These are phyloP conservation scores for Cystofilobasidium capitatum DNA, from an alignment of 768 basidiomycete species.

Conservation along the genomic window DNA sequence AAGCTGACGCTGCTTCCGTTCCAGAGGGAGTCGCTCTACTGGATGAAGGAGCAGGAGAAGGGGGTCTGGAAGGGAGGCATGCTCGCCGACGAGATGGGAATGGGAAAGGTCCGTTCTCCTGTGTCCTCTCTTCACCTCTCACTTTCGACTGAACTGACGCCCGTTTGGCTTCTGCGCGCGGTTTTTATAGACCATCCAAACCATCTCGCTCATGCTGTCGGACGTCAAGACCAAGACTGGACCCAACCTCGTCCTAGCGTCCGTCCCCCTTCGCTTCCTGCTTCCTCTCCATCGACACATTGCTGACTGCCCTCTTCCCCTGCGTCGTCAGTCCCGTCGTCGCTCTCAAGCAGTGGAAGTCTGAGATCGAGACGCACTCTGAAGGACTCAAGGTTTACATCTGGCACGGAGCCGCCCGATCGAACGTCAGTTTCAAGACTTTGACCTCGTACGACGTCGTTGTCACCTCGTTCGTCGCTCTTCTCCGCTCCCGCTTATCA, in stretches of 20 bases:
- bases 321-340: slow-evolving; percentile 44
- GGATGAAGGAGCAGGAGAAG: slow-evolving; percentile 92
- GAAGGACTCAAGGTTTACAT: slow-evolving; percentile 54
- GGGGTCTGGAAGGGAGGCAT: slow-evolving; percentile 82
- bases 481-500: not conserved
- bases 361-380: slow-evolving; percentile 81
- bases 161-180: not conserved
- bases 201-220: slow-evolving; percentile 76
- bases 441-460: slow-evolving; percentile 83
- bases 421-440: slow-evolving; percentile 51
- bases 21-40: slow-evolving; percentile 85
- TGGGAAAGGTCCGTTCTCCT: slow-evolving; percentile 22
- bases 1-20: slow-evolving; percentile 83
- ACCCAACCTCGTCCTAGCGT: slow-evolving; percentile 83
- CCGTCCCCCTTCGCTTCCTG: slow-evolving; percentile 2
- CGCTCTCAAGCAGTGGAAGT: slow-evolving; percentile 73
- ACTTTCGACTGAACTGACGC: not conserved
- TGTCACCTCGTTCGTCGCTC: slow-evolving; percentile 56
- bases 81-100: slow-evolving; percentile 48
- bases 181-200: slow-evolving; percentile 65
- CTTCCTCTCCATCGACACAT: not conserved
- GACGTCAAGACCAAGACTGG: slow-evolving; percentile 49
- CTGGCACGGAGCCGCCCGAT: slow-evolving; percentile 80
- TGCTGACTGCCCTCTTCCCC: slow-evolving; percentile 44
- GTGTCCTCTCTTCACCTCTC: too few species aligned